These are phyloP conservation scores for Nemophila menziesii DNA, from an alignment of 257 asterid species.

Conservation along the genomic window DNA sequence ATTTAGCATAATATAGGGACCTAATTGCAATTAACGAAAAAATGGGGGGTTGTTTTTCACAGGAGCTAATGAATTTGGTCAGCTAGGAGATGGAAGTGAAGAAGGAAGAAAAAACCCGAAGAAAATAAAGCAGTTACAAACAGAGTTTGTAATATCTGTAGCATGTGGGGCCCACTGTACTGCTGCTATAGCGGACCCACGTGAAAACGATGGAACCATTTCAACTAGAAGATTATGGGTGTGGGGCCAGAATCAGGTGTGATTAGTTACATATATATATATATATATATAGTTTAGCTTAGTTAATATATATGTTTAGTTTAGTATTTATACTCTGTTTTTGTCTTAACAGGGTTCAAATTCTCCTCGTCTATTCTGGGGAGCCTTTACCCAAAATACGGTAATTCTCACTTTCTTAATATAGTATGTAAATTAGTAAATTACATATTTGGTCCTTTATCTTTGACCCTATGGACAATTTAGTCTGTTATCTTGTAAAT, in stretches of 20 bases:
- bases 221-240: slow-evolving; percentile 83
- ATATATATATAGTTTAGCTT: not conserved
- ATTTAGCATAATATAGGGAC: too few relatives aligned
- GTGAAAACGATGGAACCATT: slow-evolving; percentile 65
- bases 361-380: slow-evolving; percentile 1
- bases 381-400: not conserved
- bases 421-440: too few relatives aligned
- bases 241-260: slow-evolving; percentile 99
- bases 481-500: too few relatives aligned
- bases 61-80: slow-evolving; percentile 98
- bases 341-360: slow-evolving; percentile 1
- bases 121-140: slow-evolving; percentile 57
- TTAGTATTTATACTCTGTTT: not conserved
- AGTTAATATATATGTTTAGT: not conserved
- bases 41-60: slow-evolving; percentile 11
- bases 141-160: slow-evolving; percentile 70
- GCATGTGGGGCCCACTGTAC: slow-evolving; percentile 95
- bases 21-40: too few relatives aligned
- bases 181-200: slow-evolving; percentile 81
- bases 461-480: too few relatives aligned
- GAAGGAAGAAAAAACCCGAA: slow-evolving; percentile 51
- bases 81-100: slow-evolving; percentile 94
- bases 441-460: too few relatives aligned
- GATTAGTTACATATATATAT: slow-evolving; percentile 1
- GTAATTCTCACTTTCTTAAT: not conserved